Conservation (phyloP, 2,329 filamentous ascomycete species). For the Penicillium sp. region DNA sequence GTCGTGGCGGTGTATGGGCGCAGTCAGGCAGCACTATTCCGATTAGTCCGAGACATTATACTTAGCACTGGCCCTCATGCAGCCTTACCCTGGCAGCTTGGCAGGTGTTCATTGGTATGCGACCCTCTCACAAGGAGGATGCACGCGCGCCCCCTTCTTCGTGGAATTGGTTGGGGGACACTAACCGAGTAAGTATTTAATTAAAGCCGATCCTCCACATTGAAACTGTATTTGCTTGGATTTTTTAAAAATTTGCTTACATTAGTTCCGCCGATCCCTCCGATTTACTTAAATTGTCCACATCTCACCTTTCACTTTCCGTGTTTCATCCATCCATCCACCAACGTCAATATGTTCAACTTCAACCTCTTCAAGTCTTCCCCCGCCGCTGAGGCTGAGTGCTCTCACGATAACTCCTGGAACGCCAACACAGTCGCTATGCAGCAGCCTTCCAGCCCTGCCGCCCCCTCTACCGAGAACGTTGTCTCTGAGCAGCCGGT, state of each 20-base stretch:
- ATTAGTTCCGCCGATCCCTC: slow-evolving; percentile 9
- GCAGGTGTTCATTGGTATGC: slow-evolving; percentile 4
- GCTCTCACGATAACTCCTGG: slow-evolving; percentile 26
- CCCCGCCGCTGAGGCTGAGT: slow-evolving; percentile 24
- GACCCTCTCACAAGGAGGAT: not conserved
- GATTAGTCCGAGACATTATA: slow-evolving; percentile 11
- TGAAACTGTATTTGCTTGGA: not conserved
- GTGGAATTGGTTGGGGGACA: slow-evolving; percentile 3
- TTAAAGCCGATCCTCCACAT: slow-evolving; percentile 21
- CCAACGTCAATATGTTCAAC: slow-evolving; percentile 25
- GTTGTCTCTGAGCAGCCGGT: slow-evolving; percentile 33
- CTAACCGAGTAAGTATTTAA: slow-evolving; percentile 8
- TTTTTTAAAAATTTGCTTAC: not conserved
- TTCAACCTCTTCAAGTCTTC: slow-evolving; percentile 36
- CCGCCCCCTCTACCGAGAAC: slow-evolving; percentile 26
- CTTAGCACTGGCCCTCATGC: slow-evolving; percentile 11
- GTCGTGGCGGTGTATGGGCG: slow-evolving; percentile 12
- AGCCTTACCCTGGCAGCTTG: not conserved
- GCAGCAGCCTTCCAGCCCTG: slow-evolving; percentile 34
- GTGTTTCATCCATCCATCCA: not conserved
- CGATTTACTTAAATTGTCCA: slow-evolving; percentile 5
- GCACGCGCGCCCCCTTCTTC: not conserved
- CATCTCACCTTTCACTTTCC: not conserved
- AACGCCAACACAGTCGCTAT: slow-evolving; percentile 34
- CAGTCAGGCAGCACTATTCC: slow-evolving; percentile 23